These are phyloP conservation scores for Berkeleyomyces rouxiae DNA, from an alignment of 2,329 filamentous ascomycete genomes.

Conservation along the genomic window DNA sequence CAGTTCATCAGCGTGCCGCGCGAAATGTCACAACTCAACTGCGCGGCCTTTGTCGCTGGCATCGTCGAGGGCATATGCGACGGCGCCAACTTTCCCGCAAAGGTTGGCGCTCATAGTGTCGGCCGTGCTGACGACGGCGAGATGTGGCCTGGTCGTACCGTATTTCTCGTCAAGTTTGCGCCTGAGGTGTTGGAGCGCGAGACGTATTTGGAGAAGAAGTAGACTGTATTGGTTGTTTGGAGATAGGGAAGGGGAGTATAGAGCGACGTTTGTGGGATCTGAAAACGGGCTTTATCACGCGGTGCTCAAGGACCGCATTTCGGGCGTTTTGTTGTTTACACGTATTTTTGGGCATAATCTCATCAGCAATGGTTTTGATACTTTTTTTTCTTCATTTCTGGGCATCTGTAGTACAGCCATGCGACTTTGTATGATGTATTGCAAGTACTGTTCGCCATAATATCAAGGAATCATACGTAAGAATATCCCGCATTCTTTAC, in stretches of 20 bases:
- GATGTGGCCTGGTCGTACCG: constrained; percentile 92
- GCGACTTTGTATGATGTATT: neutral
- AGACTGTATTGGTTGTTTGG: neutral
- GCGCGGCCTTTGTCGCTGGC: constrained; percentile 86
- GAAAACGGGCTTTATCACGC: neutral
- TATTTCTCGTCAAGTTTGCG: constrained; percentile 87
- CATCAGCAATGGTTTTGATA: neutral
- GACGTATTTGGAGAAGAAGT: constrained; percentile 52
- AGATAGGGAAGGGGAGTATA: neutral
- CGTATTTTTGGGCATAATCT: neutral
- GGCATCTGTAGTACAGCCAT: neutral
- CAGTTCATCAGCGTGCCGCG: constrained; percentile 82
- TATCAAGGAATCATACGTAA: neutral
- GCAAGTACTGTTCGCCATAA: neutral
- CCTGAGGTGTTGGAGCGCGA: constrained; percentile 86
- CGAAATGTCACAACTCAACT: constrained; percentile 94
- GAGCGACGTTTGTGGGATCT: neutral
- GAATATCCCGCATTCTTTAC: neutral
- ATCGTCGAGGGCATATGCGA: constrained; percentile 94
- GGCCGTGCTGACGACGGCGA: constrained; percentile 42
- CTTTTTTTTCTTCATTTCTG: neutral
- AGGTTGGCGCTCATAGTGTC: constrained; percentile 76
- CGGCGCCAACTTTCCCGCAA: constrained; percentile 73
- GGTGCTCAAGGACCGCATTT: neutral
- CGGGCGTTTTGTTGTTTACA: neutral